phyloP scores from a whole-genome alignment of 177 flowering plant genomes.

The Vitis hybrid region DNA sequence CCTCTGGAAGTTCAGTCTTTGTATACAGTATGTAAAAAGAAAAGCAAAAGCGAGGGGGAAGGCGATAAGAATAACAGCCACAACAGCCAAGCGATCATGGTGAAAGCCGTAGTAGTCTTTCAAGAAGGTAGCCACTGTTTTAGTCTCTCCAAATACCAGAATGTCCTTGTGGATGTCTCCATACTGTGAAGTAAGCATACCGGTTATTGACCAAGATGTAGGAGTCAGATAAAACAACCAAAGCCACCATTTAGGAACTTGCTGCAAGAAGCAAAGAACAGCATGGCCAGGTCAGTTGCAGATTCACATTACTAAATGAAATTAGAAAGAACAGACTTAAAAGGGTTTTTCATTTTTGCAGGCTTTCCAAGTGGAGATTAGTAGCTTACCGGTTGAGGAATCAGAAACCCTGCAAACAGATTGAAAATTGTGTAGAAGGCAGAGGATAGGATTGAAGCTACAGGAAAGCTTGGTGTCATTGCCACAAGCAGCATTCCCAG shows the following conservation, averaged over 20 bases:
- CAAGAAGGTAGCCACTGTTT: constrained; percentile 40
- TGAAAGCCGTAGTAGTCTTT: constrained; percentile 53
- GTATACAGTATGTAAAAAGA: constrained; percentile 49
- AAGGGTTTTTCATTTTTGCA: no score
- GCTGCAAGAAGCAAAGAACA: constrained; percentile 27
- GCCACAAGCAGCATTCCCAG: constrained; percentile 66
- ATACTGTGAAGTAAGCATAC: constrained; percentile 55
- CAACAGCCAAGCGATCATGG: constrained; percentile 41
- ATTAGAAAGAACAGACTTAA: neutral
- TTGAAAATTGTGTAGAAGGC: constrained; percentile 42
- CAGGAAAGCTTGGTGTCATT: constrained; percentile 49
- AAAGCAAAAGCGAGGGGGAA: constrained; percentile 48
- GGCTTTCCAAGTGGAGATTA: neutral
- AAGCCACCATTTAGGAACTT: constrained; percentile 61
- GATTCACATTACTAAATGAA: no score
- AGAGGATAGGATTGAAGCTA: constrained; percentile 50
- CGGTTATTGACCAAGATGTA: constrained; percentile 52
- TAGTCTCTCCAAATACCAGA: constrained; percentile 44
- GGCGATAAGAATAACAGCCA: constrained; percentile 37
- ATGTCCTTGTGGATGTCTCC: constrained; percentile 45
- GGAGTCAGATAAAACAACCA: constrained; percentile 55
- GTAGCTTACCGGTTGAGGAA: constrained; percentile 57
- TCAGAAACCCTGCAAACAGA: constrained; percentile 55
- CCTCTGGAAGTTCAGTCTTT: constrained; percentile 61
- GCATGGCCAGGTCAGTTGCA: neutral